Evolutionary conservation across 352 stramenopile species (phyloP), one percentile per base, ranked within the genome.

Genomic region (Phytophthora cajani): DNA sequence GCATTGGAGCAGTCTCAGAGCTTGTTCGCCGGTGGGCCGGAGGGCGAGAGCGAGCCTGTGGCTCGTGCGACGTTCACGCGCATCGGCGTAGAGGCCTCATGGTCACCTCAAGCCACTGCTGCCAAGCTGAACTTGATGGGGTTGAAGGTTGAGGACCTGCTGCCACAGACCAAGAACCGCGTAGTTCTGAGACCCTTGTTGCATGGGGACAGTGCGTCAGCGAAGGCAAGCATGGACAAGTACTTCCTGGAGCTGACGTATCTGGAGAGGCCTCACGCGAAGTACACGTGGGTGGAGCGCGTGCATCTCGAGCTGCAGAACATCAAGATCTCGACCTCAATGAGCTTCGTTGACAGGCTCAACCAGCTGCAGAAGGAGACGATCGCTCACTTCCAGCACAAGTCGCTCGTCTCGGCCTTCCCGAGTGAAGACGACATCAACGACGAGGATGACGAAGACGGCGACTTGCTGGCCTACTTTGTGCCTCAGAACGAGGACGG

Each of bases 271-370:
- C 73, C 80, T 19, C 85, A 95, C 56, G 53, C 80, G 3, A 93
- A 92, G 58, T 92, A 92, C 69, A 80, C 71, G 21, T 93, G 77
- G 71, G 75, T 95, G 19, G 88, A 95, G 50, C 74, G 77, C 38
- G 53, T 92, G 1, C 78, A 69, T 9, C 69, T 92, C 1, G 75
- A 91, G 58, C 51, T 92, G 32, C 86, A 93, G 64, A 85, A 93
- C 42, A 69, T 93, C 19, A 88, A 87, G 46, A 36, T 94, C 3
- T 77, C 85, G 57, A 94, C 88, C 8, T 92, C 88, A 1, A 94
- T 94, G 88, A 79, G 75, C 25, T 95, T 95, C 58, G 79, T 95
- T 9, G 79, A 94, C 67, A 81, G 88, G 2, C 58, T 95, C 12
- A 82, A 89, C 64, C 75, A 62, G 8, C 60, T 95, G 19, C 66